Base-by-base conservation (phyloP, 2,329 filamentous ascomycete species). In the Ascocoryne sarcoides region DNA sequence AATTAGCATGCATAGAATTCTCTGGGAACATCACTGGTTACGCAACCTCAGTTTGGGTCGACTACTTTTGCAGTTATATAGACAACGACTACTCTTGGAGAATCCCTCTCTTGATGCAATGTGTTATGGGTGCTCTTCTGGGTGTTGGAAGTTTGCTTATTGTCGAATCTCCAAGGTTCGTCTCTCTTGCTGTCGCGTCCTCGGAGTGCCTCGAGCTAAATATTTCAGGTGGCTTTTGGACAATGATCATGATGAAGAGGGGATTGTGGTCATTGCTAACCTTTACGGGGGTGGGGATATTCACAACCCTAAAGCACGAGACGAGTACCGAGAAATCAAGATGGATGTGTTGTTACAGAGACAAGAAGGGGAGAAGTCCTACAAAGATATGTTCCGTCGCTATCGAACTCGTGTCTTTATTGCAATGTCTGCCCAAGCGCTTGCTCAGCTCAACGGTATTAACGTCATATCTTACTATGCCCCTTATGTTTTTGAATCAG, bases 401-500 rank as follows among this genome's bases (percentile, higher is more conserved):
- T 96, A 96, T 68, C 76, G 74, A 59, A 92, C 84, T 56, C 86
- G 92, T 39, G 90, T 96, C 50, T 87, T 96, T 58, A 96, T 96
- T 60, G 92, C 92, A 65, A 96, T 96, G 92, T 96, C 90, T 23
- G 92, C 92, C 3, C 92, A 96, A 64, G 88, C 82, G 4, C 76
- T 98, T 50, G 92, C 92, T 19, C 92, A 98, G 65, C 77, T 98
- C 39, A 96, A 96, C 66, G 92, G 92, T 50, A 98, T 98, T 68
- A 98, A 98, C 65, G 92, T 98, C 60, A 98, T 98, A 49, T 96
- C 90, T 1, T 98, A 96, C 70, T 98, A 98, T 60, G 92, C 92
- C 1, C 92, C 92, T 0, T 79, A 93, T 41, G 90, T 96, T 12
- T 96, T 98, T 56, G 89, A 95, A 64, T 89, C 89, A 44, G 92